These are phyloP conservation scores for Fusarium dimerum DNA, from an alignment of 2,329 filamentous ascomycete species.

Conservation along the genomic window DNA sequence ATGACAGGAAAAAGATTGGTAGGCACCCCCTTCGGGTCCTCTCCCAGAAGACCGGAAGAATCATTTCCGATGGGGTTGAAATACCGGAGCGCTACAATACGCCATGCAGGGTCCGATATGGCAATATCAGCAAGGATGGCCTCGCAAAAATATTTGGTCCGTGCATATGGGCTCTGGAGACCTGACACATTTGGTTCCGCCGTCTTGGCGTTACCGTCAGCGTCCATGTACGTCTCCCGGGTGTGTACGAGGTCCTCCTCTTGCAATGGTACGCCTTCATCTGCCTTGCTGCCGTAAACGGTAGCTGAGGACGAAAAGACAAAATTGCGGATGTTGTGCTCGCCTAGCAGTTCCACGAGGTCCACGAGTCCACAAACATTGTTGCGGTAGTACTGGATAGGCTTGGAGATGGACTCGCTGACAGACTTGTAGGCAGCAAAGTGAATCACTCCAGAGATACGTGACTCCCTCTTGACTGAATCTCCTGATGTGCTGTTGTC, in stretches of 20 bases:
- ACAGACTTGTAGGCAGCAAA: slow-evolving; percentile 70
- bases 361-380: slow-evolving; percentile 66
- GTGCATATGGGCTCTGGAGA: slow-evolving; percentile 65
- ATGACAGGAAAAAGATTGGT: slow-evolving; percentile 68
- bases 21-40: slow-evolving; percentile 61
- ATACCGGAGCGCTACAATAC: slow-evolving; percentile 64
- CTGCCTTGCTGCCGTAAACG: slow-evolving; percentile 61
- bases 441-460: slow-evolving; percentile 59
- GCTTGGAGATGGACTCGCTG: slow-evolving; percentile 60
- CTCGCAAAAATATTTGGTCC: slow-evolving; percentile 69
- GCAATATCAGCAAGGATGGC: slow-evolving; percentile 65
- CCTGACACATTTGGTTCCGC: slow-evolving; percentile 37
- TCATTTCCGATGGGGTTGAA: slow-evolving; percentile 71
- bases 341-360: slow-evolving; percentile 56
- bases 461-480: slow-evolving; percentile 9
- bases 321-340: slow-evolving; percentile 64
- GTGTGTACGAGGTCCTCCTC: slow-evolving; percentile 41
- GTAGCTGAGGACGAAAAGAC: slow-evolving; percentile 70
- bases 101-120: slow-evolving; percentile 60
- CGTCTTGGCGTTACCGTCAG: slow-evolving; percentile 39
- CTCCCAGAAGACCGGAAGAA: slow-evolving; percentile 62
- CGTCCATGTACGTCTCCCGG: slow-evolving; percentile 48
- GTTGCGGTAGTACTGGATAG: slow-evolving; percentile 67
- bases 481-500: slow-evolving; percentile 9
- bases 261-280: slow-evolving; percentile 50